Base-by-base conservation (phyloP, 164 flowering plant species). In the Kingdonia uniflora region DNA sequence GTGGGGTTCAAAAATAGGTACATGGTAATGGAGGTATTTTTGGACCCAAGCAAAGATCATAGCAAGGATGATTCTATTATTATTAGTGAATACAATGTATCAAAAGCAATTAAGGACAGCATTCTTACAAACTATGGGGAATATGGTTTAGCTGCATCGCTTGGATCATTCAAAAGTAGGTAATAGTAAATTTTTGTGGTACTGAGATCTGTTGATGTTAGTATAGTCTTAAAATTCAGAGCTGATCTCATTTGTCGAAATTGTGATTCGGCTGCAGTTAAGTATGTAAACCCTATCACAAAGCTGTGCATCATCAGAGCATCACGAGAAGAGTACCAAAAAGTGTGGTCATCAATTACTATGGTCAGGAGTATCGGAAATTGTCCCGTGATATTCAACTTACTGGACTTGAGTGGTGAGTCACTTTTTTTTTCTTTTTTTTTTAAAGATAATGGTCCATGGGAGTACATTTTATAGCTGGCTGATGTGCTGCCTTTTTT, bases 1-100 rank as follows among this genome's bases (percentile, higher is more conserved):
- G 91, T 86, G 58, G 85, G 77, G 6, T 88, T 88, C 43, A 82
- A 77, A 64, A 92, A 92, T 51, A 70, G 97, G 59, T 92, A 84
- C 66, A 42, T 88, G 89, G 84, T 92, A 21, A 65, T 92, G 85
- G 98, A 88, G 63, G 78, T 85, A 16, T 78, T 77, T 56, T 51
- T 85, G 72, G 87, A 87, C 62, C 87, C 90, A 5, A 78, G 69
- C 58, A 74, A 71, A 62, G 88, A 78, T 21, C 53, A 66, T 37
- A 42, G 17, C 1, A 63, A 19, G 19, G 83, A 72, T 17, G 91
- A 82, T 40, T 87, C 96, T 14, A 70, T 92, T 57, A 73, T 75
- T 11, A 52, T 88, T 8, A 84, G 76, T 40, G 74, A 69, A 29
- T 63, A 57, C 56, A 86, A 88, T 68, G 62, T 92, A 24, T 54